Evolutionary conservation across 768 basidiomycete genomes (phyloP).

Genomic region (Macrolepiota fuliginosa): DNA sequence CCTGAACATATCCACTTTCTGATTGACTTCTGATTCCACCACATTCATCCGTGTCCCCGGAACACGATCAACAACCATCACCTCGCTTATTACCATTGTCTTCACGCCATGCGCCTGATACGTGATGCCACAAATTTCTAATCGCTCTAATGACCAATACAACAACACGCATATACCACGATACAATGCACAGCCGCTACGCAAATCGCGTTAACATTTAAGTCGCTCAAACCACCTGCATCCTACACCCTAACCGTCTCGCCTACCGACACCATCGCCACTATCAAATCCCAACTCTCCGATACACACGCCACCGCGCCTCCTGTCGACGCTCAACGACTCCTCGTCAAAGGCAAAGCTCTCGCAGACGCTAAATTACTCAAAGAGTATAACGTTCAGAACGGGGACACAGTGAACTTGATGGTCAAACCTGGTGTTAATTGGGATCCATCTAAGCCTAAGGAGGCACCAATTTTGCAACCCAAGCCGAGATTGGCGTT

Average conservation of each 20-base stretch:
- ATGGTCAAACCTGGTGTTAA: constrained; percentile 78
- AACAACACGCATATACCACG: neutral
- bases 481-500: constrained; percentile 14
- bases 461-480: constrained; percentile 20
- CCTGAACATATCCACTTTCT: neutral
- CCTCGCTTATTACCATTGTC: neutral
- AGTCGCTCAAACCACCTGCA: constrained; percentile 86
- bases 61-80: neutral
- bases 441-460: constrained; percentile 53
- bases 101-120: neutral
- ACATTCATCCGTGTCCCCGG: neutral
- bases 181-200: constrained; percentile 25
- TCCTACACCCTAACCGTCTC: constrained; percentile 71
- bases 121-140: neutral
- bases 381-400: constrained; percentile 83
- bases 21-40: neutral
- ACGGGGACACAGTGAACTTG: constrained; percentile 81
- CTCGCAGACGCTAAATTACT: constrained; percentile 86
- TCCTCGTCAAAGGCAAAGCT: constrained; percentile 93
- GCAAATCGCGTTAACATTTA: constrained; percentile 74
- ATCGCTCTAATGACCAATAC: constrained; percentile 1
- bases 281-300: constrained; percentile 74
- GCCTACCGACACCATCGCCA: constrained; percentile 77
- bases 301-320: constrained; percentile 65
- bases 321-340: constrained; percentile 75